Base-by-base conservation (phyloP, 495 filamentous ascomycete species). In the Hypoxylon fuscum region DNA sequence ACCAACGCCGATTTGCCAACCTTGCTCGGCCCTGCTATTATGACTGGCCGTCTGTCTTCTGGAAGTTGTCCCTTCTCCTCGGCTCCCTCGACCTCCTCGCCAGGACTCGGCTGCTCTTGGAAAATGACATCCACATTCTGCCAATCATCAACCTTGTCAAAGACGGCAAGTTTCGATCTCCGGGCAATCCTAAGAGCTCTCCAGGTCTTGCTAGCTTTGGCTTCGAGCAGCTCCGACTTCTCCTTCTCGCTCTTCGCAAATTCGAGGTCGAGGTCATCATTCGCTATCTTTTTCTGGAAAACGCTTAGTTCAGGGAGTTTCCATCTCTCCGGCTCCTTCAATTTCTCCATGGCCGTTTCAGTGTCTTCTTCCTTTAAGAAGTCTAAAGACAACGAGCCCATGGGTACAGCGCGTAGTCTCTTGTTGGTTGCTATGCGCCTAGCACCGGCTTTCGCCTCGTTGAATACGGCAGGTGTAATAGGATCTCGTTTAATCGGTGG, bases 121-220 rank as follows among this genome's bases (percentile, higher is more conserved):
- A 85, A 85, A 20, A 85, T 77, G 20, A 69, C 63, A 45, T 82
- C 77, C 40, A 84, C 76, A 32, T 90, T 90, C 62, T 90, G 88
- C 37, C 87, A 88, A 64, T 92, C 86, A 14, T 96, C 92, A 14
- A 96, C 87, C 70, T 90, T 91, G 69, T 97, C 91, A 68, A 97
- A 96, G 10, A 85, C 69, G 34, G 83, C 81, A 22, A 97, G 83
- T 62, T 87, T 89, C 61, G 77, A 85, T 65, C 81, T 87, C 35
- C 86, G 84, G 3, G 91, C 89, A 51, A 97, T 83, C 32, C 95
- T 85, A 41, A 98, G 77, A 15, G 89, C 87, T 58, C 92, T 84
- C 95, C 95, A 98, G 25, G 85, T 88, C 74, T 96, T 93, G 79
- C 91, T 96, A 18, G 85, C 82, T 71, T 92, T 96, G 2, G 84